Base-by-base conservation (phyloP, 805 yeast species). In the Kluyveromyces dobzhanskii region DNA sequence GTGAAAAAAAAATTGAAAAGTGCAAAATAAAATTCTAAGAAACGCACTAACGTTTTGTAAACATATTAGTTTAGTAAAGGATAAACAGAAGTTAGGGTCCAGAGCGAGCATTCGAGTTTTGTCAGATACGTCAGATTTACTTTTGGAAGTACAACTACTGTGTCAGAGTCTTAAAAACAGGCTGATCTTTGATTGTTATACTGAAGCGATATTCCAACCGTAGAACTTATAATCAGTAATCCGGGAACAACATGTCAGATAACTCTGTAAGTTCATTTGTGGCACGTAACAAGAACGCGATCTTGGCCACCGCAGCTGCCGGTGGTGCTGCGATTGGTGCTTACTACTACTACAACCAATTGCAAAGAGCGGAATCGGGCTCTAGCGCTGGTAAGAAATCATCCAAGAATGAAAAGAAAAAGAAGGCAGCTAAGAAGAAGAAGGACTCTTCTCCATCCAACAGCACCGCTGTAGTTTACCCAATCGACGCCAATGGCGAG, bases 241-340 rank as follows among this genome's bases (percentile, higher is more conserved):
- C n/a, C n/a, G n/a, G 9, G 9, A 14, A 6, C 12, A 14, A 27
- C 6, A 35, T 35, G 38, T 35, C 38, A 12, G 62, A 56, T 35
- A 48, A 45, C 26, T 50, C 54, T 28, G 45, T 52, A n/a, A 49
- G 49, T 17, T 46, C 56, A 16, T 66, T 66, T 49, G 39, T 66
- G 26, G 49, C 61, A 17, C 64, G 62, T 47, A 52, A 81, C 65
- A 80, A 72, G 58, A 65, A 75, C n/a, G 83, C 80, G 30, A 69
- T 82, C 39, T 64, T 76, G 24, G 73, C 80, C 33, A 69, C 85
- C 9, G 73, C 78, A 6, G 71, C 78, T 44, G 82, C 82, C 37
- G 75, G 76, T 43, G 72, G 76, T 37, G 71, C 80, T 28, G 85
- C 80, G 23, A 71, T 74, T 26, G 78, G 80, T 40, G 80, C 84